Percentiles rank a stretch among this genome's conserved stretches.
Evolutionary conservation across 2,329 filamentous ascomycete genomes (phyloP).

Genomic region (Coniochaeta sp.): DNA sequence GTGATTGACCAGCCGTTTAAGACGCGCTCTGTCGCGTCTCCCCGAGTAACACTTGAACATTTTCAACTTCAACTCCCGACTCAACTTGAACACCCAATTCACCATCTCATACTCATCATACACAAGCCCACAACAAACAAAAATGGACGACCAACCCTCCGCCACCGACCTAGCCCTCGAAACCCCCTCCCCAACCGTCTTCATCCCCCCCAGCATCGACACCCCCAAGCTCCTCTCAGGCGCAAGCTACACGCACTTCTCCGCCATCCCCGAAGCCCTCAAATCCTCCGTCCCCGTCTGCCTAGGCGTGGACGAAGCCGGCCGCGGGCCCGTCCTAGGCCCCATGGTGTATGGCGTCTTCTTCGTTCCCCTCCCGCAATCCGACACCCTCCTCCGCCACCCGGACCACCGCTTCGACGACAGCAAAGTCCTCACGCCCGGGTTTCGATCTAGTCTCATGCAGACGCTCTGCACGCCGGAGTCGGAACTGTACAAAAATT

Average conservation of each 20-base stretch:
- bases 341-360: slow-evolving; percentile 67
- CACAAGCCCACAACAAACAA: no score
- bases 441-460: slow-evolving; percentile 68
- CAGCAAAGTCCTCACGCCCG: slow-evolving; percentile 81
- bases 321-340: slow-evolving; percentile 86
- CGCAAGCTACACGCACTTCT: slow-evolving; percentile 66
- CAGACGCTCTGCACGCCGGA: slow-evolving; percentile 59
- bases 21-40: slow-evolving; percentile 1
- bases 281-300: slow-evolving; percentile 55
- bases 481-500: slow-evolving; percentile 41
- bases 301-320: slow-evolving; percentile 89
- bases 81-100: not conserved
- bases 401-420: slow-evolving; percentile 81
- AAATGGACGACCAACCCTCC: slow-evolving; percentile 31
- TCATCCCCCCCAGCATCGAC: slow-evolving; percentile 66
- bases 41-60: no score
- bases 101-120: not conserved
- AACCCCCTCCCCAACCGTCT: slow-evolving; percentile 30
- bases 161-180: slow-evolving; percentile 21
- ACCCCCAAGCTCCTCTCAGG: slow-evolving; percentile 49
- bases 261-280: slow-evolving; percentile 57
- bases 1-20: not conserved
- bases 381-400: slow-evolving; percentile 66
- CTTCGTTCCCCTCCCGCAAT: slow-evolving; percentile 66
- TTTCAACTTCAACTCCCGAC: not conserved